phyloP scores from a whole-genome alignment of 495 filamentous ascomycete genomes.

The Neurospora sp. region DNA sequence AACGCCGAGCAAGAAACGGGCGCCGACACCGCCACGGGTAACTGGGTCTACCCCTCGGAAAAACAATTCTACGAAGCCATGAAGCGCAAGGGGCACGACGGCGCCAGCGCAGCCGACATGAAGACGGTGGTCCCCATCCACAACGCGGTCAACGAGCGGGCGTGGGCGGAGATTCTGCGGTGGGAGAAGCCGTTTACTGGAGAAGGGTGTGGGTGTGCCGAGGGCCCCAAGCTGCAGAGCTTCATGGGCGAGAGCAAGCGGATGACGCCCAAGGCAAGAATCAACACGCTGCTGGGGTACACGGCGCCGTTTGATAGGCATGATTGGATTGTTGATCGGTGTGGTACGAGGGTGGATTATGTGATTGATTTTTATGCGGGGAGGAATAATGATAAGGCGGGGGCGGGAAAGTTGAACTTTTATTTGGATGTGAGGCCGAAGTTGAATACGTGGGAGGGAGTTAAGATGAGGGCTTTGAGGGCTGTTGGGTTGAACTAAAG shows the following conservation, averaged over 20 bases:
- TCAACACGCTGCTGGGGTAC: slow-evolving; percentile 78
- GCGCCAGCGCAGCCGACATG: slow-evolving; percentile 58
- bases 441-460: slow-evolving; percentile 82
- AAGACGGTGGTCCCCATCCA: slow-evolving; percentile 90
- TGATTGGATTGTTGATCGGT: slow-evolving; percentile 94
- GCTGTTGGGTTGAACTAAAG: slow-evolving; percentile 48
- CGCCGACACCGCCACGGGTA: slow-evolving; percentile 52
- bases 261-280: slow-evolving; percentile 71
- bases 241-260: slow-evolving; percentile 66
- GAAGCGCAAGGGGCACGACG: slow-evolving; percentile 62
- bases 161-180: slow-evolving; percentile 70
- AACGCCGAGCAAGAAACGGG: slow-evolving; percentile 69
- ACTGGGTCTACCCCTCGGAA: slow-evolving; percentile 97
- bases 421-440: slow-evolving; percentile 94
- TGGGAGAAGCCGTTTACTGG: slow-evolving; percentile 63
- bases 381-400: slow-evolving; percentile 41
- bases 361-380: slow-evolving; percentile 97
- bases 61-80: slow-evolving; percentile 93
- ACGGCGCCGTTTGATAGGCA: slow-evolving; percentile 88
- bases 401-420: slow-evolving; percentile 66
- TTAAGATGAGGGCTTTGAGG: slow-evolving; percentile 65
- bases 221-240: slow-evolving; percentile 63
- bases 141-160: slow-evolving; percentile 90
- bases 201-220: slow-evolving; percentile 49
- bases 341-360: slow-evolving; percentile 83